Percentiles rank a stretch among this genome's conserved stretches.
Conservation (phyloP, 345 rosid species). For the Moricandia moricandioides region DNA sequence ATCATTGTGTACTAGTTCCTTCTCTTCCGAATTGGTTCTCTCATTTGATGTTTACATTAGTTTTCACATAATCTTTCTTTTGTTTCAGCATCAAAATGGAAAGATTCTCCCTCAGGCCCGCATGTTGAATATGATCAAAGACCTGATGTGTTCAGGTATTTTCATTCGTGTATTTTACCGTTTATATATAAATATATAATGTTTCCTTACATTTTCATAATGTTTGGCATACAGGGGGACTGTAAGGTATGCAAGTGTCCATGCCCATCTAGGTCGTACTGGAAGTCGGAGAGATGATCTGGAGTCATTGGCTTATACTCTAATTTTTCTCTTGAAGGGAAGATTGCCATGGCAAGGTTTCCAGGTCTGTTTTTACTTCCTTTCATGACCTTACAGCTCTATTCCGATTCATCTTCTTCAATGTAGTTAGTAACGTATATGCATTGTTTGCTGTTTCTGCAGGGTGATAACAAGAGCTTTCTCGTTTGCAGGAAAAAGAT, state of each 20-base stretch:
- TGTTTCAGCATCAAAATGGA: constrained; percentile 84
- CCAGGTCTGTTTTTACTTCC: constrained; percentile 49
- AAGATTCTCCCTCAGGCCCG: constrained; percentile 67
- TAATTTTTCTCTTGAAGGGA: constrained; percentile 81
- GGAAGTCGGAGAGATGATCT: constrained; percentile 96
- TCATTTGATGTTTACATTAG: neutral
- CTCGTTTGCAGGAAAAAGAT: constrained; percentile 95
- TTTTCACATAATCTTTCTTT: constrained; percentile 8
- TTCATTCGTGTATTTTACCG: neutral
- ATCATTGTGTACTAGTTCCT: neutral
- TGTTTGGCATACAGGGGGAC: constrained; percentile 64
- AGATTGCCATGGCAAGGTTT: constrained; percentile 98
- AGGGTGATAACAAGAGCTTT: constrained; percentile 96
- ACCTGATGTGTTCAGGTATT: constrained; percentile 93
- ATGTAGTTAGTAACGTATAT: neutral
- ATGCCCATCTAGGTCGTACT: constrained; percentile 94
- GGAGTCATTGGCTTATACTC: constrained; percentile 93
- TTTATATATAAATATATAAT: neutral
- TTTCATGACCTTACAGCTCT: neutral
- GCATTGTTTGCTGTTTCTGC: constrained; percentile 1
- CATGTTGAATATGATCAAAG: constrained; percentile 97
- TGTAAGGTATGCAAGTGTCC: constrained; percentile 89
- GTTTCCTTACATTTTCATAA: neutral
- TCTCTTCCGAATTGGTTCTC: neutral
- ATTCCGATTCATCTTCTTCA: constrained; percentile 1